Conservation (phyloP, 331 rosid species). For the Stylosanthes scabra region DNA sequence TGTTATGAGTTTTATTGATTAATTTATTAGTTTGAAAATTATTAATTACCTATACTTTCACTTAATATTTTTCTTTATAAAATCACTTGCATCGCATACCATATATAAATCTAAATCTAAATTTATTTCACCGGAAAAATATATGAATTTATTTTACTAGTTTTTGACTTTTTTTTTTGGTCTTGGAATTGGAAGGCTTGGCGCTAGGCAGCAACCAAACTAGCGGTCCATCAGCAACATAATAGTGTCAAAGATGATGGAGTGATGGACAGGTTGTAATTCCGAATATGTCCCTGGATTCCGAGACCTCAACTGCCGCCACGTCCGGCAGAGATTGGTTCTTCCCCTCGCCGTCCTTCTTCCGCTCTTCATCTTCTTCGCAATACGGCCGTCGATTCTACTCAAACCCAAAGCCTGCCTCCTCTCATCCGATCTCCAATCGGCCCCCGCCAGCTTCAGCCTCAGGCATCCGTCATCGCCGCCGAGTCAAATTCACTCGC, state of each 20-base stretch:
- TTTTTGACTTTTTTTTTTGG: too few species aligned
- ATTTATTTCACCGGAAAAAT: too few species aligned
- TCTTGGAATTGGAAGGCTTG: not conserved
- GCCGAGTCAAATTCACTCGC: conserved; percentile 56
- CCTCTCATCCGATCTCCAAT: conserved; percentile 31
- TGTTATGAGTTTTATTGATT: too few species aligned
- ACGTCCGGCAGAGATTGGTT: conserved; percentile 74
- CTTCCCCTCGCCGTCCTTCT: conserved; percentile 76
- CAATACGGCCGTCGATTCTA: conserved; percentile 58
- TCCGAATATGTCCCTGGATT: conserved; percentile 43
- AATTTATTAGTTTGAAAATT: too few species aligned
- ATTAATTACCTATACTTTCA: too few species aligned
- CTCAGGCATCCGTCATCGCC: conserved; percentile 58
- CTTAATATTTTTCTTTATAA: too few species aligned
- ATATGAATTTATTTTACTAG: too few species aligned
- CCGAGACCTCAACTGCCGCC: conserved; percentile 54
- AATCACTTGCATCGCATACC: too few species aligned
- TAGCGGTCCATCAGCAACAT: not conserved
- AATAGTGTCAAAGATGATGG: not conserved
- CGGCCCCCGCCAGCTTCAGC: conserved; percentile 29
- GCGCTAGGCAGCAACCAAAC: not conserved
- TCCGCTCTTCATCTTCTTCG: conserved; percentile 48
- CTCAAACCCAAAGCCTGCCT: conserved; percentile 46
- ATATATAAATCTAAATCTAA: too few species aligned
- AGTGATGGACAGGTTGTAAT: not conserved